These are phyloP conservation scores for Bryum argenteum DNA, from an alignment of 225 moss, liverwort and hornwort species.

Conservation along the genomic window DNA sequence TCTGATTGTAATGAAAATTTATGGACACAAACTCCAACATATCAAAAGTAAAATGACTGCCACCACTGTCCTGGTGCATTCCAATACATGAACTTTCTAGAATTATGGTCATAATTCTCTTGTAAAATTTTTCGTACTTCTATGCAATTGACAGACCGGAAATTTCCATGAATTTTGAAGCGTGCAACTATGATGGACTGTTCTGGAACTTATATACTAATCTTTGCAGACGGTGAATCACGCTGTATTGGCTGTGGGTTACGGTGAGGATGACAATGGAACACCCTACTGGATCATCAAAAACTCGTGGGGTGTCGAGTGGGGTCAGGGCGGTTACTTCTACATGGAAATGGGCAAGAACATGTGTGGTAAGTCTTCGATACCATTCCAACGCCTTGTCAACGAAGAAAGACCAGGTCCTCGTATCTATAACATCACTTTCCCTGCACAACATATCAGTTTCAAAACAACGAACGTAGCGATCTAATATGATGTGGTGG, in stretches of 20 bases:
- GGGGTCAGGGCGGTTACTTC: slow-evolving; percentile 89
- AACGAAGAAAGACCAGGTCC: not conserved
- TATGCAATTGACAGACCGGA: not conserved
- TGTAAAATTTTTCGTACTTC: not conserved
- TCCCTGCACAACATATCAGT: not conserved
- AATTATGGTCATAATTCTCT: not conserved
- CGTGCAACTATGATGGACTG: not conserved
- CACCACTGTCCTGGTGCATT: not conserved
- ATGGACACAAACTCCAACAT: not conserved
- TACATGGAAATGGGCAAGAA: slow-evolving; percentile 96
- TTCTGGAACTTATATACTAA: not conserved
- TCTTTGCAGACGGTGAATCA: slow-evolving; percentile 87
- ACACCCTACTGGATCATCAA: slow-evolving; percentile 92
- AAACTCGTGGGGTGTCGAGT: slow-evolving; percentile 87
- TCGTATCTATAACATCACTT: not conserved
- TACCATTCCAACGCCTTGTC: not conserved
- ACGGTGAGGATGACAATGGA: slow-evolving; percentile 65
- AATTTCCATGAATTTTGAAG: not conserved
- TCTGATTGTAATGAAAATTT: not conserved
- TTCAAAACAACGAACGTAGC: not conserved
- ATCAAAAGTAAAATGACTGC: not conserved
- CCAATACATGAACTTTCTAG: too few species aligned
- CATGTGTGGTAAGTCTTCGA: slow-evolving; percentile 86
- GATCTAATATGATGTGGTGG: slow-evolving; percentile 2
- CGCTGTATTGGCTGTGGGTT: slow-evolving; percentile 96